Percentiles rank a stretch among this genome's conserved stretches.
These are phyloP conservation scores for Camelina laxa DNA, from an alignment of 345 rosid species.

Conservation along the genomic window DNA sequence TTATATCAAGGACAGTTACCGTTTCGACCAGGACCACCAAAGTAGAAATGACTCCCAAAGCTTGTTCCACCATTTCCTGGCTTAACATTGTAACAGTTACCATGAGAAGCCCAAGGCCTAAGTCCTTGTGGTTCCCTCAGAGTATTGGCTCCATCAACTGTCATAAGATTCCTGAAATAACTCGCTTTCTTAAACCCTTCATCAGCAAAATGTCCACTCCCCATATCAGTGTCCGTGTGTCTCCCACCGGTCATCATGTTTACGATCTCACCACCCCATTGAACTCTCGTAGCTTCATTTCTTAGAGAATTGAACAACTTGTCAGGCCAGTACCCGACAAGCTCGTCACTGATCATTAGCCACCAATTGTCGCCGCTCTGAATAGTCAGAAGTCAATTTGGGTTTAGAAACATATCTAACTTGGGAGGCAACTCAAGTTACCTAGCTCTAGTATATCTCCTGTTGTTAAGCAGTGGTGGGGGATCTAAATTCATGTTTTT, in stretches of 20 bases:
- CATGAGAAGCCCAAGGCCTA: conserved; percentile 44
- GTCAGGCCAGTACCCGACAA: conserved; percentile 64
- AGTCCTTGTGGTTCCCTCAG: conserved; percentile 56
- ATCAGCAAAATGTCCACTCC: conserved; percentile 63
- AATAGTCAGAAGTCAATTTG: neutral
- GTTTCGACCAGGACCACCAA: conserved; percentile 69
- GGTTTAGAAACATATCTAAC: neutral
- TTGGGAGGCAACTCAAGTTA: neutral
- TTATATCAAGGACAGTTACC: conserved; percentile 50
- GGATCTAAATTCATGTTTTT: too few relatives aligned
- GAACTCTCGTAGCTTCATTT: conserved; percentile 54
- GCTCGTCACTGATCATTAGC: conserved; percentile 54
- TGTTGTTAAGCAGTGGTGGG: neutral
- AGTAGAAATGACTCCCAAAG: conserved; percentile 56
- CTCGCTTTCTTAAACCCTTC: conserved; percentile 63
- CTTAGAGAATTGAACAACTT: conserved; percentile 51
- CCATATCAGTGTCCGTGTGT: conserved; percentile 65
- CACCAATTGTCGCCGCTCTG: conserved; percentile 51
- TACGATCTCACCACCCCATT: conserved; percentile 69
- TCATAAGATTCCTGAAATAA: conserved; percentile 57
- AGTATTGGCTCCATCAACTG: conserved; percentile 61
- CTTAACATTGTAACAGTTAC: conserved; percentile 60
- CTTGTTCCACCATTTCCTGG: conserved; percentile 41
- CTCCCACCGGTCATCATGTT: conserved; percentile 47
- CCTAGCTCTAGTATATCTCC: neutral